A percentile compares a stretch with the other conserved stretches of the same genome.
Conservation (phyloP, 768 basidiomycete species). For the Trametes punicea region DNA sequence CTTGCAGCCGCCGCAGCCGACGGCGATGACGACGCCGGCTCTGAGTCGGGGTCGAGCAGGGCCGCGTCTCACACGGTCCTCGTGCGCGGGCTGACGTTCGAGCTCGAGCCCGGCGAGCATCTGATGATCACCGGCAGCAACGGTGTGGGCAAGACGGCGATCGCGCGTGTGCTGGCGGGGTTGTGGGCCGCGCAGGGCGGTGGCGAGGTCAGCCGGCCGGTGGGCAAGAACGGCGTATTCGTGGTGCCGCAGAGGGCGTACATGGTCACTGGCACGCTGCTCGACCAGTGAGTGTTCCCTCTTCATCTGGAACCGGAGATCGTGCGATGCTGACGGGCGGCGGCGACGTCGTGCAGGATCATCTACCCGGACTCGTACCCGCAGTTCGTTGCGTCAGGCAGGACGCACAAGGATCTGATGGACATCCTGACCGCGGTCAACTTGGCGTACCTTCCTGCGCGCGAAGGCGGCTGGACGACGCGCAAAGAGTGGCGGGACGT, state of each 20-base stretch:
- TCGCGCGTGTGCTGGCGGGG: conserved; percentile 85
- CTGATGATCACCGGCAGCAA: conserved; percentile 92
- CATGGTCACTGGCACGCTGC: conserved; percentile 80
- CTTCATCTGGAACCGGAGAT: not conserved
- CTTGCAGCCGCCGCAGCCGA: conserved; percentile 2
- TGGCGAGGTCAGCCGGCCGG: conserved; percentile 29
- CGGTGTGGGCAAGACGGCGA: conserved; percentile 87
- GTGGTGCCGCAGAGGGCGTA: conserved; percentile 93
- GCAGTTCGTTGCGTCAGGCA: conserved; percentile 58
- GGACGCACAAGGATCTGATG: conserved; percentile 66
- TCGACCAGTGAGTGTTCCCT: conserved; percentile 64
- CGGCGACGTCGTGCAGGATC: conserved; percentile 44
- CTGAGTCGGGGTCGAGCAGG: conserved; percentile 23
- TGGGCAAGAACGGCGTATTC: conserved; percentile 57
- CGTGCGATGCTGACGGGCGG: not conserved
- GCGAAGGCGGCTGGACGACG: conserved; percentile 89
- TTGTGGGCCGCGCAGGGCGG: conserved; percentile 70
- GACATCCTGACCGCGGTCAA: conserved; percentile 79
- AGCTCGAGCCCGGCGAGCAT: conserved; percentile 71
- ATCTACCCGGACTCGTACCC: conserved; percentile 89
- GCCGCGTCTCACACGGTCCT: conserved; percentile 45
- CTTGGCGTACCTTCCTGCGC: conserved; percentile 75
- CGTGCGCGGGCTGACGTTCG: conserved; percentile 65
- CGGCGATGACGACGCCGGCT: not conserved
- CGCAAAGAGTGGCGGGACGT: conserved; percentile 97